phyloP scores from a whole-genome alignment of 345 rosid species.

The Camelina laxa region DNA sequence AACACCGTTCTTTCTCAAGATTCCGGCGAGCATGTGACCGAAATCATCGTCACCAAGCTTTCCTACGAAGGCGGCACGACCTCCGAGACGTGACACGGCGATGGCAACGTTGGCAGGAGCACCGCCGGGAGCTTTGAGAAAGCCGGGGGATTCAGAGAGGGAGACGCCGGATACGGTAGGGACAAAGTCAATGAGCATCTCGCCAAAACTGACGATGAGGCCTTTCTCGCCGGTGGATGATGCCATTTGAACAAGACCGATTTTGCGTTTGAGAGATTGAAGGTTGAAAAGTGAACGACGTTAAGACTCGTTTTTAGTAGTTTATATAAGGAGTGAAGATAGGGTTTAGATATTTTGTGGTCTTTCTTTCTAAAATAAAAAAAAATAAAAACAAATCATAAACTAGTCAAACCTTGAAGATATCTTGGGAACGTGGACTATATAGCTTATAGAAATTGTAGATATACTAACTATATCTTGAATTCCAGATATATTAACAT shows the following conservation, averaged over 20 bases:
- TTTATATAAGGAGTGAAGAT: constrained; percentile 32
- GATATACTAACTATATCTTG: background rate
- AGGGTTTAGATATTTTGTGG: constrained; percentile 12
- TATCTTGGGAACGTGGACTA: background rate
- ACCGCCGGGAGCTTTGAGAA: constrained; percentile 64
- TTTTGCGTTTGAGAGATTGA: constrained; percentile 19
- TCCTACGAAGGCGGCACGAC: constrained; percentile 59
- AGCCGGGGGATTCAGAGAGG: constrained; percentile 56
- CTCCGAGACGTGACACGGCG: constrained; percentile 59
- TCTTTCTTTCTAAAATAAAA: background rate
- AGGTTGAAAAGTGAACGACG: constrained; percentile 25
- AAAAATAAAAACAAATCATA: background rate
- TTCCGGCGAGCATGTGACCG: constrained; percentile 65
- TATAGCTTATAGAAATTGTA: background rate
- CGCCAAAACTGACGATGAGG: constrained; percentile 52
- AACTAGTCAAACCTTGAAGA: constrained; percentile 14
- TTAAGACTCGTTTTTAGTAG: background rate
- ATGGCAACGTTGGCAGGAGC: constrained; percentile 72
- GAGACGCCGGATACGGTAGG: constrained; percentile 62
- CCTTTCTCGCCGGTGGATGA: constrained; percentile 46
- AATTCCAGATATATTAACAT: constrained; percentile 30
- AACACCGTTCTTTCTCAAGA: constrained; percentile 61
- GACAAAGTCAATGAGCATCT: constrained; percentile 66
- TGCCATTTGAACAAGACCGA: constrained; percentile 36
- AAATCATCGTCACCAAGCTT: constrained; percentile 72